Conservation (phyloP, 2,329 filamentous ascomycete genomes). For the Arthroderma sp. region DNA sequence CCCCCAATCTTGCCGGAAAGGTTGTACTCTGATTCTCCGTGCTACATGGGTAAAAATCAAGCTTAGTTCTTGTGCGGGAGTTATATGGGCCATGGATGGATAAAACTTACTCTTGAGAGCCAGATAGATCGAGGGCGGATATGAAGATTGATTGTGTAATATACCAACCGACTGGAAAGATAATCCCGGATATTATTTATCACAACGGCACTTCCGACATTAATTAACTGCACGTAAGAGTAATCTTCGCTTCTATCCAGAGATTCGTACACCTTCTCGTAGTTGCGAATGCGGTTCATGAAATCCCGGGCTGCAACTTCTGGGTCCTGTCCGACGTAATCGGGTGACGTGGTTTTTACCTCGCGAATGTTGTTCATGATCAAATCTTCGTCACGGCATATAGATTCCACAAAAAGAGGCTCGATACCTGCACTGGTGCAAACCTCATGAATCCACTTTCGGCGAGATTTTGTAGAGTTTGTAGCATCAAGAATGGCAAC, state of each 20-base stretch:
- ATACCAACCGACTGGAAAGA: slow-evolving; percentile 87
- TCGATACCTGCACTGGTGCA: slow-evolving; percentile 68
- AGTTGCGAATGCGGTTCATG: slow-evolving; percentile 85
- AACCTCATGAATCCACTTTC: slow-evolving; percentile 78
- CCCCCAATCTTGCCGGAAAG: slow-evolving; percentile 83
- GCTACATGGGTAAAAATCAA: slow-evolving; percentile 37
- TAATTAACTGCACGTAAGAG: slow-evolving; percentile 94
- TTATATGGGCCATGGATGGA: background rate
- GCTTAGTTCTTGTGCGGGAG: slow-evolving; percentile 11
- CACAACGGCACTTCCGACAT: slow-evolving; percentile 89
- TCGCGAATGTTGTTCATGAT: slow-evolving; percentile 98
- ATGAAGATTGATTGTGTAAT: slow-evolving; percentile 97
- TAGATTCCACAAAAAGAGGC: slow-evolving; percentile 90
- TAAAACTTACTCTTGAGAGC: slow-evolving; percentile 67
- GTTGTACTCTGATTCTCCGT: slow-evolving; percentile 91
- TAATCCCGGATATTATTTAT: slow-evolving; percentile 98
- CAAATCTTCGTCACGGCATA: slow-evolving; percentile 87
- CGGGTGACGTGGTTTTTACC: slow-evolving; percentile 91
- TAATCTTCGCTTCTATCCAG: slow-evolving; percentile 81
- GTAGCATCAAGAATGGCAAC: slow-evolving; percentile 94
- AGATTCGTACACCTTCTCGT: slow-evolving; percentile 92
- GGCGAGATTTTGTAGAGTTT: slow-evolving; percentile 81
- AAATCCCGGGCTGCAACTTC: slow-evolving; percentile 86
- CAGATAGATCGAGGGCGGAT: slow-evolving; percentile 94
- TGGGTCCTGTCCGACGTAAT: slow-evolving; percentile 88